Evolutionary conservation across 176 grass and related monocot species (phyloP).

Genomic region (Rhipidocladum racemiflorum): DNA sequence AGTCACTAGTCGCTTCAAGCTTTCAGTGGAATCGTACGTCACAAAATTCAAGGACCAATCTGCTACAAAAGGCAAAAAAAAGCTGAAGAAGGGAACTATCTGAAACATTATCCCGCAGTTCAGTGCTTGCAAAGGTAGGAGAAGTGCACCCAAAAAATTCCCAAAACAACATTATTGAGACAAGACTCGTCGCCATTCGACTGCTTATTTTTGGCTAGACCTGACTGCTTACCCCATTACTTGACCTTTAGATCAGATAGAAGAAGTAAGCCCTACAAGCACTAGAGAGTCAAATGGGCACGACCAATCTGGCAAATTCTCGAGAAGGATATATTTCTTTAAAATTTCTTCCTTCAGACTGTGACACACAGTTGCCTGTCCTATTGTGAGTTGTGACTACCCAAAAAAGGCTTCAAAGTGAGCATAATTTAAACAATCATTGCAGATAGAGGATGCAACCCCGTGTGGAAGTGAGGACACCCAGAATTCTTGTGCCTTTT

Average conservation of each 20-base stretch:
- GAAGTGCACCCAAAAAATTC: conserved; percentile 14
- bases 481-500: conserved; percentile 45
- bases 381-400: conserved; percentile 31
- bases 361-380: conserved; percentile 29
- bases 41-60: conserved; percentile 17
- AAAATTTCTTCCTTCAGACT: conserved; percentile 11
- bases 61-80: conserved; percentile 2
- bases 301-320: conserved; percentile 58
- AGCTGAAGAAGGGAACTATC: not conserved
- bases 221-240: conserved; percentile 9
- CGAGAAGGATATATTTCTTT: conserved; percentile 30
- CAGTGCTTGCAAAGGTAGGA: conserved; percentile 30
- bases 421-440: conserved; percentile 67
- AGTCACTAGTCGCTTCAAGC: conserved; percentile 2
- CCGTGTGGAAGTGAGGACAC: conserved; percentile 62
- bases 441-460: conserved; percentile 39
- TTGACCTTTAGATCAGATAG: conserved; percentile 40
- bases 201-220: conserved; percentile 7
- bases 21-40: conserved; percentile 23
- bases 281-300: conserved; percentile 50
- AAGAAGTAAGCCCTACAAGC: conserved; percentile 37
- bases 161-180: conserved; percentile 24
- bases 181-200: conserved; percentile 31
- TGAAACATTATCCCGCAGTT: conserved; percentile 41
- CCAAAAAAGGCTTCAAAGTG: conserved; percentile 32